Evolutionary conservation across 2,329 filamentous ascomycete genomes (phyloP), one percentile per base, ranked within the genome.

Genomic region (Diaporthe sp.): DNA sequence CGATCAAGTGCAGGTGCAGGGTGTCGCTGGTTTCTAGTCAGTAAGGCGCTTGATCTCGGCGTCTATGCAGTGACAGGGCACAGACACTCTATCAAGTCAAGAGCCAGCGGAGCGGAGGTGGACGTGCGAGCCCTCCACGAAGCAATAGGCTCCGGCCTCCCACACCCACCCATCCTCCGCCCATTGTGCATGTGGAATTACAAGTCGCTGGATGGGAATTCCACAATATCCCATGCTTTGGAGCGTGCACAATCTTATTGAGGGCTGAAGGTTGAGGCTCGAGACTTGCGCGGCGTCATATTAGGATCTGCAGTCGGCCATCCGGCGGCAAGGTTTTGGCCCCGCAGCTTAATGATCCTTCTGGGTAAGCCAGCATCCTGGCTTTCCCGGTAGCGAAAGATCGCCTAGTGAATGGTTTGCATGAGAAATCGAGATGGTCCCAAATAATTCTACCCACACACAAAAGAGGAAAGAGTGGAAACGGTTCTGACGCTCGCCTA

Each of bases 401-500:
- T 53, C 49, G 31, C 31, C 65, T n/a, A 68, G 65, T 37, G 44
- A 8, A 53, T 53, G 46, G 31, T 19, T 39, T 53, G 46, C 46
- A 53, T 68, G 65, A 8, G 22, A 34, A 68, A 68, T 68, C 65
- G 46, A 68, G 31, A 39, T 68, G 65, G 65, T 53, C 46, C 65
- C 65, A 68, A 68, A 53, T 10, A 39, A 19, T 28, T 3, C 39
- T 4, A 49, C 13, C 28, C 62, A 12, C 42, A 22, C 28, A 34
- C 17, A 37, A 9, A 60, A 19, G 34, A 34, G 17, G 37, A 10
- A 39, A 53, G 7, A 39, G 65, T 39, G 65, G 65, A 68, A 68
- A 68, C 65, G 13, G 46, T 68, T 53, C 65, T 68, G 46, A 68
- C 31, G 65, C 65, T 68, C 65, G 65, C 65, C 65, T 68, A 39